phyloP scores from a whole-genome alignment of 345 rosid genomes.

The Draba incana region DNA sequence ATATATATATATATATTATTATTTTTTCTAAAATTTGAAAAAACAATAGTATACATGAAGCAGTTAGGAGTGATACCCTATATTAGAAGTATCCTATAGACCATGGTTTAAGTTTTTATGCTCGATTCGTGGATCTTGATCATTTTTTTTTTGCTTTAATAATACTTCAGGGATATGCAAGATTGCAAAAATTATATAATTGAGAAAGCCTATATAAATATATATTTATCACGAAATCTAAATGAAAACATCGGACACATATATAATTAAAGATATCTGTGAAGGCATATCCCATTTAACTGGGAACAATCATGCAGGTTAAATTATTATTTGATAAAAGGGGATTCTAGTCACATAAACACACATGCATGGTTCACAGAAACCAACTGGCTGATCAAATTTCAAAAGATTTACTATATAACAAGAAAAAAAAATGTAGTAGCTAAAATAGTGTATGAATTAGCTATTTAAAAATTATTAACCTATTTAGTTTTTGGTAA shows the following conservation, averaged over 20 bases:
- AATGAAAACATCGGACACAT: slow-evolving; percentile 17
- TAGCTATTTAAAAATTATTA: no score
- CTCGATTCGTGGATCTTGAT: no score
- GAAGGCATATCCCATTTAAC: slow-evolving; percentile 33
- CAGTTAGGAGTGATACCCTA: no score
- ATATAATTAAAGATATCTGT: slow-evolving; percentile 19
- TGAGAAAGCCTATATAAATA: not conserved
- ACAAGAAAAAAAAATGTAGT: no score
- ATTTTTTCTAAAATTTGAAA: no score
- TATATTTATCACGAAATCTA: not conserved
- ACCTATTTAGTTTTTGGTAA: no score
- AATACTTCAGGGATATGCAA: slow-evolving; percentile 1
- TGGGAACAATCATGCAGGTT: slow-evolving; percentile 36
- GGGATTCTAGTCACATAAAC: slow-evolving; percentile 14
- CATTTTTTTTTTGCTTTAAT: not conserved
- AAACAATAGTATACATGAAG: no score
- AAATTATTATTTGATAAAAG: slow-evolving; percentile 18
- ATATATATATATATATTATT: no score
- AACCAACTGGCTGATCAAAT: slow-evolving; percentile 14
- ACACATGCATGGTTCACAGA: slow-evolving; percentile 10
- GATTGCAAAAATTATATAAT: not conserved
- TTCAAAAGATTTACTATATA: no score
- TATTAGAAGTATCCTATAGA: no score
- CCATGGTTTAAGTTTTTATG: no score
- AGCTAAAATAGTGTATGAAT: no score